phyloP scores from a whole-genome alignment of 2,329 filamentous ascomycete species.

The Penicillium sp. region DNA sequence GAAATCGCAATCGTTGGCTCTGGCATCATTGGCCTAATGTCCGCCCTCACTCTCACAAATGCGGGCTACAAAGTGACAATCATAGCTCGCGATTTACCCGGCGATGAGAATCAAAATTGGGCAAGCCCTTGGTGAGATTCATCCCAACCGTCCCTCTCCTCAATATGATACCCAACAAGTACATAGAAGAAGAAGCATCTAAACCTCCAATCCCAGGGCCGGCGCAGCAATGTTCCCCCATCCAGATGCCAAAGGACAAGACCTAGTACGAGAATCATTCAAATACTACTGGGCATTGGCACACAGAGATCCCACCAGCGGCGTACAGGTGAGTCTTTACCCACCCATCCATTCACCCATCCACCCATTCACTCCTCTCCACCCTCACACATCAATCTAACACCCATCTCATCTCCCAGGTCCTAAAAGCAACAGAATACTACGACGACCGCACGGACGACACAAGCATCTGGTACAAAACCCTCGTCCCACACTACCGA shows the following conservation, averaged over 20 bases:
- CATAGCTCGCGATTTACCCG: conserved; percentile 22
- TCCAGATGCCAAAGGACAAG: conserved; percentile 13
- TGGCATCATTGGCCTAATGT: conserved; percentile 17
- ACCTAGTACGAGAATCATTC: conserved; percentile 18
- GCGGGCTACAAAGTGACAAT: conserved; percentile 21
- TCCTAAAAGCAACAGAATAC: conserved; percentile 17
- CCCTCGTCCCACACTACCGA: conserved; percentile 16
- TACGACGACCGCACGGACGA: conserved; percentile 20
- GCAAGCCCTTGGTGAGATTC: conserved; percentile 24
- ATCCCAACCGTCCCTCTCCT: not conserved
- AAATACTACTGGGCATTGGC: conserved; percentile 23
- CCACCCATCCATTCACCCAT: too few species aligned
- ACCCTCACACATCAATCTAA: not conserved
- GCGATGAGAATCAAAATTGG: conserved; percentile 19
- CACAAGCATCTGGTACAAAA: conserved; percentile 21
- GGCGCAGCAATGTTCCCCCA: conserved; percentile 17
- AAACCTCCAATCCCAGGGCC: conserved; percentile 6
- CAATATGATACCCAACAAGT: not conserved
- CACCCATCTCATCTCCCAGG: too few species aligned
- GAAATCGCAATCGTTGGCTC: conserved; percentile 15
- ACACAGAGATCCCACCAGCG: conserved; percentile 21
- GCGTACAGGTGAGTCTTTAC: conserved; percentile 14
- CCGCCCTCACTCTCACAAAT: conserved; percentile 14
- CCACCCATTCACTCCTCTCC: too few species aligned
- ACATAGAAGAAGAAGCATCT: not conserved